Conservation (phyloP, 2,329 filamentous ascomycete genomes). For the Clarireedia homoeocarpa region DNA sequence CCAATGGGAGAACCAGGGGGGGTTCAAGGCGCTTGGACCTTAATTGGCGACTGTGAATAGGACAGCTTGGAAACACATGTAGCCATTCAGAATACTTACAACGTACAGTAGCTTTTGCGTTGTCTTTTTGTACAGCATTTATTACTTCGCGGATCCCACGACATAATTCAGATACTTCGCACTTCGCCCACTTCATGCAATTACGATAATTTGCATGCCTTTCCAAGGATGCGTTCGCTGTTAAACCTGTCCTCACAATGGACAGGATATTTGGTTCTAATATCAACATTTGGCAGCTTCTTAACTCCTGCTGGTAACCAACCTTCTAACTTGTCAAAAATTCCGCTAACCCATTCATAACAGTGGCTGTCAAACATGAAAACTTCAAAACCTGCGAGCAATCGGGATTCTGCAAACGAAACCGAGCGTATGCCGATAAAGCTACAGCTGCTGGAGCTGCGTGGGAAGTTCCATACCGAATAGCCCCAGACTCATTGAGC, state of each 20-base stretch:
- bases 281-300: conserved; percentile 51
- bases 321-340: neutral
- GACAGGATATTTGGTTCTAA: conserved; percentile 54
- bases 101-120: neutral
- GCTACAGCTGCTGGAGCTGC: conserved; percentile 54
- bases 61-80: conserved; percentile 14
- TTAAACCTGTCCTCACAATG: conserved; percentile 48
- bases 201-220: neutral
- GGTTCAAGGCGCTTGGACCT: neutral
- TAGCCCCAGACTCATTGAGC: conserved; percentile 62
- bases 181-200: neutral
- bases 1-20: neutral
- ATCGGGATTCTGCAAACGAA: conserved; percentile 94
- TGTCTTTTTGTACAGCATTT: neutral
- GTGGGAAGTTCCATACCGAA: conserved; percentile 74
- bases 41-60: conserved; percentile 6
- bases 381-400: conserved; percentile 97
- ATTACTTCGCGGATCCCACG: neutral
- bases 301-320: conserved; percentile 53
- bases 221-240: conserved; percentile 19
- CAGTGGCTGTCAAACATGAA: conserved; percentile 84
- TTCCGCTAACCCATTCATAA: conserved; percentile 9
- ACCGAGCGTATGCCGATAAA: conserved; percentile 79
- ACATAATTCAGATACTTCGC: neutral
- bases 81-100: too few relatives aligned